Percentiles rank a stretch among this genome's conserved stretches.
Conservation (phyloP, 495 filamentous ascomycete genomes). For the Aspergillus mulundensis region DNA sequence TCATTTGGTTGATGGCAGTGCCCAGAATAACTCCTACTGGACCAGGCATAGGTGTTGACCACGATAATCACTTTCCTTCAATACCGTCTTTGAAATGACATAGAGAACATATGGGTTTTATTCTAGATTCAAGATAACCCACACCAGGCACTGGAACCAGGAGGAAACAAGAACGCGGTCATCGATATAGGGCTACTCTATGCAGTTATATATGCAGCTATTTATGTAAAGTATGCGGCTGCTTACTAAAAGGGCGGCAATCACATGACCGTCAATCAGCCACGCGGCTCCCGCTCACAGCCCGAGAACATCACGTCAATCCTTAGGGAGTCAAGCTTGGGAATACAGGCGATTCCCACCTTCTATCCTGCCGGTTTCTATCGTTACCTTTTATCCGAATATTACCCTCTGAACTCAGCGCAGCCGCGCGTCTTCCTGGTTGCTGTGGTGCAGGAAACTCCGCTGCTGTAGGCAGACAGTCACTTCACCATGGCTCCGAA, state of each 20-base stretch:
- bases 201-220: background rate
- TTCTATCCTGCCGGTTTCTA: constrained; percentile 4
- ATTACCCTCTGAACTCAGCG: background rate
- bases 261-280: constrained; percentile 20
- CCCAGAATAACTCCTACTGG: no score
- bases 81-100: no score
- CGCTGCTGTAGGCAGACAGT: constrained; percentile 25
- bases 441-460: constrained; percentile 22
- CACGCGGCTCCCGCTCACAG: constrained; percentile 21
- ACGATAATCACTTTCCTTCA: no score
- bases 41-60: no score
- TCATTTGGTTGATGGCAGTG: no score
- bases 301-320: constrained; percentile 11
- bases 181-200: background rate
- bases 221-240: background rate
- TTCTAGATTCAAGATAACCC: no score
- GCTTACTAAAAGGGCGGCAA: background rate
- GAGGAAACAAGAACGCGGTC: no score
- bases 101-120: no score
- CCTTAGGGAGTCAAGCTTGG: constrained; percentile 4
- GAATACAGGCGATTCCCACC: background rate
- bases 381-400: constrained; percentile 9
- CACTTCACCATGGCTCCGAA: constrained; percentile 49
- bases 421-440: constrained; percentile 8
- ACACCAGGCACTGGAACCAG: no score